Base-by-base conservation (phyloP, 352 stramenopile genomes). In the Vaucheria bursata region DNA sequence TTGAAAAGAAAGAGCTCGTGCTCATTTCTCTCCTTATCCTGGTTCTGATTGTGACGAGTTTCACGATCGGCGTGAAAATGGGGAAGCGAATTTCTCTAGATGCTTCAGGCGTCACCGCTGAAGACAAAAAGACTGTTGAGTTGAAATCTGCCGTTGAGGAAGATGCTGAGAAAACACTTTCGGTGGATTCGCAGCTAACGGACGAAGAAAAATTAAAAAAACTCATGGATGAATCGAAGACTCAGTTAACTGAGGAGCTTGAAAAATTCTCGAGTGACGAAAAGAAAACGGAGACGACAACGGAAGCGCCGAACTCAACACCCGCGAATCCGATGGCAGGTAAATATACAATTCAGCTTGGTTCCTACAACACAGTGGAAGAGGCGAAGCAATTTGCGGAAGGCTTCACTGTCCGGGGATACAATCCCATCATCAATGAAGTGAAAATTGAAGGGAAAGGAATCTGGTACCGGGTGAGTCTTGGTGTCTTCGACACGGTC, bases 141-240 rank as follows among this genome's bases (percentile, higher is more conserved):
- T 25, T 59, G 12, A 59, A 59, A 59, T 59, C 45, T 18, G 25
- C 45, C 12, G 12, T 18, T 18, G 45, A 59, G 25, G 45, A 59
- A 59, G 45, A 59, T 25, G 45, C 25, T 59, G 45, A 59, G 25
- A 25, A 18, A 25, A 59, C 45, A 18, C 18, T 59, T 18, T n/a
- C n/a, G n/a, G n/a, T n/a, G n/a, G 45, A 59, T 25, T 18, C 45
- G 18, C 45, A 59, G 45, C 25, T 59, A 25, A 59, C 12, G 12
- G 45, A 59, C 45, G 45, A 59, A 59, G 45, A 59, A 59, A 59
- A 59, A 59, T 25, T 59, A 18, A 18, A 59, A 25, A 59, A 59
- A 25, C 45, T 59, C 45, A 59, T 59, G 45, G 45, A 59, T 18
- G 45, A 59, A 25, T 59, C 45, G 45, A 59, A 59, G 25, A 25